These are phyloP conservation scores for Fusarium pilosicola DNA, from an alignment of 2,329 filamentous ascomycete species.

Conservation along the genomic window DNA sequence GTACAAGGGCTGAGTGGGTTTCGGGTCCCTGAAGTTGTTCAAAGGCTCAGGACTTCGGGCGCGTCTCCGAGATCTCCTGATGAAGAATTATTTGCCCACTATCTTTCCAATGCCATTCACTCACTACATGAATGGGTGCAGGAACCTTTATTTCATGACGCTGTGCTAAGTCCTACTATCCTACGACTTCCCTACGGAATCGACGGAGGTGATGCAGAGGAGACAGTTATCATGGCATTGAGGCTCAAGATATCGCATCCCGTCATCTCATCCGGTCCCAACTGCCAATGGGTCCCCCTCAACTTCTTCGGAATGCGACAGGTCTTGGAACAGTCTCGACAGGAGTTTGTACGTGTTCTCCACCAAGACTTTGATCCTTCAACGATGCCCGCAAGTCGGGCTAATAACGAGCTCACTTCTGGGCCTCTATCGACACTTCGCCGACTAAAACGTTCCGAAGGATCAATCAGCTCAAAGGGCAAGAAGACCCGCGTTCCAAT, in stretches of 20 bases:
- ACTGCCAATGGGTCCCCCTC: slow-evolving; percentile 69
- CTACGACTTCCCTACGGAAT: slow-evolving; percentile 54
- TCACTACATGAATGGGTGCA: slow-evolving; percentile 53
- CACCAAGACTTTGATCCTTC: slow-evolving; percentile 66
- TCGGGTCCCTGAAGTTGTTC: slow-evolving; percentile 47
- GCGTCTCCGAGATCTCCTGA: slow-evolving; percentile 41
- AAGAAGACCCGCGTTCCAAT: background rate
- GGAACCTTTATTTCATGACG: slow-evolving; percentile 57
- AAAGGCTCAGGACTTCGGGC: slow-evolving; percentile 49
- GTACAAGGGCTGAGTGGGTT: slow-evolving; percentile 60
- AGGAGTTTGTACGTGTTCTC: slow-evolving; percentile 67
- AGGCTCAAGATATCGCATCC: slow-evolving; percentile 71
- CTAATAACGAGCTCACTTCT: slow-evolving; percentile 17
- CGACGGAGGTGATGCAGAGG: slow-evolving; percentile 17
- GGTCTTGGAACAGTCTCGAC: slow-evolving; percentile 66
- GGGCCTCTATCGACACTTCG: slow-evolving; percentile 5
- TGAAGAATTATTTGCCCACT: slow-evolving; percentile 56
- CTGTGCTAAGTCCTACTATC: slow-evolving; percentile 54
- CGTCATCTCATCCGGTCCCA: slow-evolving; percentile 58
- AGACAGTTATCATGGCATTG: slow-evolving; percentile 63
- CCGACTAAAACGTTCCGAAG: background rate
- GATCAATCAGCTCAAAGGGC: background rate
- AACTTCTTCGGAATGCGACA: slow-evolving; percentile 74
- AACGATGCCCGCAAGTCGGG: slow-evolving; percentile 3
- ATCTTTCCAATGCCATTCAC: slow-evolving; percentile 56